Base-by-base conservation (phyloP, 148 eudicot genomes). In the Tetragonia tetragonoides region DNA sequence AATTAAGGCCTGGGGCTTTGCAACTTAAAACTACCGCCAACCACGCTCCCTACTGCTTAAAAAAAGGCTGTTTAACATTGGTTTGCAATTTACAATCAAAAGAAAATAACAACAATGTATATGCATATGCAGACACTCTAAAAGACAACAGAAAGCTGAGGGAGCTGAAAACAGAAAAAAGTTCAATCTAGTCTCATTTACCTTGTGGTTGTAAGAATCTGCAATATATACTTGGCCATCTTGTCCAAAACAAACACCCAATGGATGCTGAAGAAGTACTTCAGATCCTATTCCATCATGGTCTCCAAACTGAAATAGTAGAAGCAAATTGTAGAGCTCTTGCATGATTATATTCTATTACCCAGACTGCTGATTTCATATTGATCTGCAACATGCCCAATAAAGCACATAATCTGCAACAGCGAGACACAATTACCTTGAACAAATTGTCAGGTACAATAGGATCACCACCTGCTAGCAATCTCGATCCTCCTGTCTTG, bases 171-270 rank as follows among this genome's bases (percentile, higher is more conserved):
- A n/a, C 41, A 61, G 37, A 75, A 39, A 57, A 47, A 28, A 6
- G 10, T 51, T 21, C 8, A 28, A 83, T 69, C 53, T 37, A 74
- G 77, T 51, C 80, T 59, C 39, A 68, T 14, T 47, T 84, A 92
- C 99, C 98, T 95, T 95, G 87, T 95, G 99, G 81, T 95, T 95
- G 80, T 95, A 95, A 64, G 99, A 95, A 85, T 95, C 99, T 73
- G 99, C 92, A 24, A 95, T 72, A 82, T 92, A 95, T 61, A 95
- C 85, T 78, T 87, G 90, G 73, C 93, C 97, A 84, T 86, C 88
- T 53, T 88, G 89, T 80, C 90, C 93, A 77, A 89, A 86, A 70
- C 89, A 85, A 62, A 95, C 88, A 54, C 99, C 98, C 78, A 95
- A 78, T 56, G 99, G 97, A 87, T 95, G 99, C 81, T 95, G 99